Percentiles rank a stretch among this genome's conserved stretches.
These are phyloP conservation scores for Paramecium pentaurelia DNA, from an alignment of 73 alveolate genomes.

Conservation along the genomic window DNA sequence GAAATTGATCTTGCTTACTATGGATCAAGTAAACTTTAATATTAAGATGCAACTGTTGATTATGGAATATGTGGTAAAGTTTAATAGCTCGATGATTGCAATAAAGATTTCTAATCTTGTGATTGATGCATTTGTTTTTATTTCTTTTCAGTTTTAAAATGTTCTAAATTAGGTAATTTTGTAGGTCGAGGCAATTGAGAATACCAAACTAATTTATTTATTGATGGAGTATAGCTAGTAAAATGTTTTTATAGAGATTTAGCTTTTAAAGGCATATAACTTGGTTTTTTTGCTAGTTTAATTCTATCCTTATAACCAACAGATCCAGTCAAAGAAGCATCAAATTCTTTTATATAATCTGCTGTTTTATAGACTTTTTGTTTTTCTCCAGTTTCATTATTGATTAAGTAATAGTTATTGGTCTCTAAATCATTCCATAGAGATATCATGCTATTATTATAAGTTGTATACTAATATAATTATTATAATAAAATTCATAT, in stretches of 20 bases:
- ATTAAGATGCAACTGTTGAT: constrained; percentile 1
- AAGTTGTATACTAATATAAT: background rate
- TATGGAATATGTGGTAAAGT: background rate
- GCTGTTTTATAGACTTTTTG: constrained; percentile 24
- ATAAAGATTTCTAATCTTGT: background rate
- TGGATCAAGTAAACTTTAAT: background rate
- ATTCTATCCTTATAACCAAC: constrained; percentile 40
- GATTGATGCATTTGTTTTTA: background rate
- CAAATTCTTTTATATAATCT: constrained; percentile 46
- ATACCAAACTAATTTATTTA: background rate
- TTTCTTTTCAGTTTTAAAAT: constrained; percentile 24
- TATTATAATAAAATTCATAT: background rate
- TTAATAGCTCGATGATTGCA: background rate
- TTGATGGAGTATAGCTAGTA: background rate
- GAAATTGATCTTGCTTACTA: background rate
- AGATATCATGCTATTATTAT: background rate
- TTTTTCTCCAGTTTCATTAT: constrained; percentile 45
- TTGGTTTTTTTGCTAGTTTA: constrained; percentile 9
- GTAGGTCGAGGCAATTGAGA: constrained; percentile 20
- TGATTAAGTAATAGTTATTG: constrained; percentile 10
- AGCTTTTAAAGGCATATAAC: constrained; percentile 24
- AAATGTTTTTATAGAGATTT: background rate
- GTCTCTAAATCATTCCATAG: constrained; percentile 46
- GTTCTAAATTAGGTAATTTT: constrained; percentile 14
- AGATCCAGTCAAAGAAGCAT: constrained; percentile 45